Evolutionary conservation across 495 filamentous ascomycete species (phyloP).

Genomic region (Penicillium silybi): DNA sequence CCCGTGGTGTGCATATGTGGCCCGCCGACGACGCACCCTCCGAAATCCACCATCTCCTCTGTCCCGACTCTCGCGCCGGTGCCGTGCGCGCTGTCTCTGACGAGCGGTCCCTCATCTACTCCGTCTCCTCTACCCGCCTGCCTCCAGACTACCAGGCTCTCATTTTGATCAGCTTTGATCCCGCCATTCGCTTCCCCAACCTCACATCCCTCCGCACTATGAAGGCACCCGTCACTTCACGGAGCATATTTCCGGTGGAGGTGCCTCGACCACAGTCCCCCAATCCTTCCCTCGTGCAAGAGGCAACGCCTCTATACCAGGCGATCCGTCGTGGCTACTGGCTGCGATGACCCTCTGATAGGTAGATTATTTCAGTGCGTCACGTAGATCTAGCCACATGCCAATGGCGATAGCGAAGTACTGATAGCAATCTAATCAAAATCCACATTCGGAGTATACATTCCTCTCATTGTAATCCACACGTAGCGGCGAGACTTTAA

Average conservation of each 20-base stretch:
- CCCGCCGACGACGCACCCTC: slow-evolving; percentile 47
- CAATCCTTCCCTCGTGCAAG: slow-evolving; percentile 26
- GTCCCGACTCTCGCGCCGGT: slow-evolving; percentile 46
- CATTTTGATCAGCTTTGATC: slow-evolving; percentile 63
- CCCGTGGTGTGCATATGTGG: slow-evolving; percentile 54
- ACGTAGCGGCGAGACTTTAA: background rate
- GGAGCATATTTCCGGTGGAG: slow-evolving; percentile 3
- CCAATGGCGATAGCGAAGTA: background rate
- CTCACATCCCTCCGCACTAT: slow-evolving; percentile 10
- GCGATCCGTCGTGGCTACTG: slow-evolving; percentile 36
- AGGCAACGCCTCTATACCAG: slow-evolving; percentile 33
- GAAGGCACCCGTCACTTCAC: slow-evolving; percentile 5
- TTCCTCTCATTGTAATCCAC: background rate
- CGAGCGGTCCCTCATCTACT: slow-evolving; percentile 54
- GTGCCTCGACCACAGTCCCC: background rate
- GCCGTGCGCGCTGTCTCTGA: slow-evolving; percentile 52
- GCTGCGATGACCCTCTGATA: slow-evolving; percentile 17
- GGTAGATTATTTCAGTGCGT: no score
- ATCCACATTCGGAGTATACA: background rate
- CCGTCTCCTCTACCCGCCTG: slow-evolving; percentile 51
- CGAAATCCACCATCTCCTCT: slow-evolving; percentile 53
- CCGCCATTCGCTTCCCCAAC: slow-evolving; percentile 40
- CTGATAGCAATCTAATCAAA: background rate
- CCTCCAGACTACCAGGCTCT: slow-evolving; percentile 42
- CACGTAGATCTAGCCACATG: no score